Percentiles rank a stretch among this genome's conserved stretches.
These are phyloP conservation scores for Debaryomyces prosopidis DNA, from an alignment of 805 yeast species.

Conservation along the genomic window DNA sequence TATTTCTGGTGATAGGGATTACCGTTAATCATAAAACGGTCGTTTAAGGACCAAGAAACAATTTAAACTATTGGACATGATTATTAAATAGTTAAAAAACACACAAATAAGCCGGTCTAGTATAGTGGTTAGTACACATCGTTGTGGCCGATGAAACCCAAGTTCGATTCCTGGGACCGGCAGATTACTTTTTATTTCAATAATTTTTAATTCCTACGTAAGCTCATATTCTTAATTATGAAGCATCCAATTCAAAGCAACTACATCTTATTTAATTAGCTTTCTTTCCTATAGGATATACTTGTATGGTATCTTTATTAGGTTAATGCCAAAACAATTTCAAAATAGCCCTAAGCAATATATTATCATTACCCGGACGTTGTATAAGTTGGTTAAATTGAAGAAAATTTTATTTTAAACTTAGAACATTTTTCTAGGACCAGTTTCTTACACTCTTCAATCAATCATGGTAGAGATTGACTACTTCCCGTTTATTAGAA, in stretches of 20 bases:
- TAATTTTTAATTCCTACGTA: no score
- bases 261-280: no score
- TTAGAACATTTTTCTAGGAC: not conserved
- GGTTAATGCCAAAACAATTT: no score
- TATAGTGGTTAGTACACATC: slow-evolving; percentile 51
- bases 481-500: not conserved
- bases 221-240: no score
- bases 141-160: slow-evolving; percentile 53
- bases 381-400: not conserved
- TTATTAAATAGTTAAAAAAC: not conserved
- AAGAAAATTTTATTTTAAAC: not conserved
- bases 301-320: no score
- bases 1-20: not conserved
- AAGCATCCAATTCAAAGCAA: no score
- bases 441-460: not conserved
- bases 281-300: no score
- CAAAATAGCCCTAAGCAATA: not conserved
- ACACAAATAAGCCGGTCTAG: slow-evolving; percentile 38
- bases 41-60: not conserved
- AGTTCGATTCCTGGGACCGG: slow-evolving; percentile 55
- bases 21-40: not conserved
- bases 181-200: slow-evolving; percentile 28
- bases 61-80: not conserved
- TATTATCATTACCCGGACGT: not conserved
- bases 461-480: not conserved